These are phyloP conservation scores for Quercus tomentella DNA, from an alignment of 331 rosid genomes.

Conservation along the genomic window DNA sequence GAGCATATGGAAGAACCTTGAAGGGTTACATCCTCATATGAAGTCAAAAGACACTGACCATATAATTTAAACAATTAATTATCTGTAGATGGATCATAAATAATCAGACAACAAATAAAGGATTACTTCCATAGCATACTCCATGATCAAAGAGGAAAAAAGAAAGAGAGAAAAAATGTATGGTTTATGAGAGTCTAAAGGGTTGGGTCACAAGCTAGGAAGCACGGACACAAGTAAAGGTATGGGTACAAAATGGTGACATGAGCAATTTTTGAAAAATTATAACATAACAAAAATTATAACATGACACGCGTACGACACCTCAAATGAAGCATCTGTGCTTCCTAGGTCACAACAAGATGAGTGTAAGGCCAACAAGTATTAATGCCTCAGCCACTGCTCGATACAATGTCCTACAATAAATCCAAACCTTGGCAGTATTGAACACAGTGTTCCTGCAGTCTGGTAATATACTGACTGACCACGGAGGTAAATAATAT, in stretches of 20 bases:
- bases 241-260: too few relatives aligned
- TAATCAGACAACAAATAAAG: background rate
- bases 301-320: too few relatives aligned
- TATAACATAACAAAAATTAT: too few relatives aligned
- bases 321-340: too few relatives aligned
- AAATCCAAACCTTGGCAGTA: conserved; percentile 83
- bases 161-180: background rate
- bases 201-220: background rate
- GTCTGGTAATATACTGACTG: conserved; percentile 94
- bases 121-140: background rate
- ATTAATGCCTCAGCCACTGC: background rate
- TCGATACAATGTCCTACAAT: conserved; percentile 4
- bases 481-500: conserved; percentile 90
- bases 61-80: background rate
- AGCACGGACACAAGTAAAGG: too few relatives aligned
- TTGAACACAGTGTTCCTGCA: conserved; percentile 74
- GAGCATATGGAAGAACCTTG: background rate
- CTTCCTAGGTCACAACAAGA: background rate
- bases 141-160: background rate
- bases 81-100: background rate
- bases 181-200: background rate
- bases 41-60: background rate
- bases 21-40: background rate
- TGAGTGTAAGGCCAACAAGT: conserved; percentile 1
- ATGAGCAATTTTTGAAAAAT: too few relatives aligned